Percentiles rank a stretch among this genome's conserved stretches.
phyloP scores from a whole-genome alignment of 352 stramenopile genomes.

The Aphanomyces stellatus region DNA sequence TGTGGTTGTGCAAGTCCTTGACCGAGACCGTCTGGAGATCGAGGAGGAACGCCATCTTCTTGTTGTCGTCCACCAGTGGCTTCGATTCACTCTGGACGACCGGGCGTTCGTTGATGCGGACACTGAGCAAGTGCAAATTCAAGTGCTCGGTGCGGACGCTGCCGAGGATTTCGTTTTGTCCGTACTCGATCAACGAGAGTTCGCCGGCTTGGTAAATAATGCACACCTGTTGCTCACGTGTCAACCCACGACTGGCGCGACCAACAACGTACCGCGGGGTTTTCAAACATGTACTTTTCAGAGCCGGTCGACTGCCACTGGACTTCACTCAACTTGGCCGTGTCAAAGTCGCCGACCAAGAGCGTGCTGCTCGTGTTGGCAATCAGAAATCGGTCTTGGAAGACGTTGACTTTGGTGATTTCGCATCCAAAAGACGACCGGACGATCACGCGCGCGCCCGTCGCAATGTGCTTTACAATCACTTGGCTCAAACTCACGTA shows the following conservation, averaged over 20 bases:
- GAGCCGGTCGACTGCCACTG: slow-evolving; percentile 79
- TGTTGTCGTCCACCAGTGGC: slow-evolving; percentile 58
- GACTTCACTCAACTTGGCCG: slow-evolving; percentile 86
- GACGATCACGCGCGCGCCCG: slow-evolving; percentile 78
- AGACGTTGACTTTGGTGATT: slow-evolving; percentile 94
- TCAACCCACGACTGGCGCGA: background rate
- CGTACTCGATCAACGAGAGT: slow-evolving; percentile 91
- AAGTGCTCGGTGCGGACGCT: slow-evolving; percentile 88
- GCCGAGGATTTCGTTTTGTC: slow-evolving; percentile 86
- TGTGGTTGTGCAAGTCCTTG: slow-evolving; percentile 71
- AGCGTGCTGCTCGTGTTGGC: slow-evolving; percentile 89
- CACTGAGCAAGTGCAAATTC: slow-evolving; percentile 86
- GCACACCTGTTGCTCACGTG: slow-evolving; percentile 52
- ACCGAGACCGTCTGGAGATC: slow-evolving; percentile 90
- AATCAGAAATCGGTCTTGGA: slow-evolving; percentile 86
- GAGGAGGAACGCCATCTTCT: slow-evolving; percentile 92
- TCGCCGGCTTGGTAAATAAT: slow-evolving; percentile 90
- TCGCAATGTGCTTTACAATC: slow-evolving; percentile 88
- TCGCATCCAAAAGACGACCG: slow-evolving; percentile 86
- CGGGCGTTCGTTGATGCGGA: slow-evolving; percentile 89
- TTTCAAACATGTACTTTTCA: slow-evolving; percentile 95
- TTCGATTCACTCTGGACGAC: slow-evolving; percentile 25
- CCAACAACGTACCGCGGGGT: slow-evolving; percentile 29
- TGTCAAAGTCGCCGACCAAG: slow-evolving; percentile 87
- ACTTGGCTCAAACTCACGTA: slow-evolving; percentile 92